These are phyloP conservation scores for Taiozyma onychis DNA, from an alignment of 1,139 yeast species.

Conservation along the genomic window DNA sequence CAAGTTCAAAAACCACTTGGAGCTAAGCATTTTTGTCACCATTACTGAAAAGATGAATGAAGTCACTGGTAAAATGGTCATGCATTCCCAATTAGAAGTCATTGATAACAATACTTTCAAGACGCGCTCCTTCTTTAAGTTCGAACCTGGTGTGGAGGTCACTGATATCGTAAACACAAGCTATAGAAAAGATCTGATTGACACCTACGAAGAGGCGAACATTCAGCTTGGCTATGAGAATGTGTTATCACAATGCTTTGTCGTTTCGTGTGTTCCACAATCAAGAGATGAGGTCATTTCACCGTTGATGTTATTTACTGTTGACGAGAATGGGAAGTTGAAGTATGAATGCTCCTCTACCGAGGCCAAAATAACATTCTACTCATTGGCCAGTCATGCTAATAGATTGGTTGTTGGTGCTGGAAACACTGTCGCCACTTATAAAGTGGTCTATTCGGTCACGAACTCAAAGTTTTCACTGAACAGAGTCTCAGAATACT, in stretches of 20 bases:
- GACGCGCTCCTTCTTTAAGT: slow-evolving; percentile 9
- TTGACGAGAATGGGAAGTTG: slow-evolving; percentile 20
- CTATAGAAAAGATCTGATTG: slow-evolving; percentile 16
- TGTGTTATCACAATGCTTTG: slow-evolving; percentile 22
- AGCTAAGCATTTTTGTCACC: slow-evolving; percentile 18
- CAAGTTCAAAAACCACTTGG: slow-evolving; percentile 18
- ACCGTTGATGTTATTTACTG: slow-evolving; percentile 18
- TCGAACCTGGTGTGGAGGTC: slow-evolving; percentile 19
- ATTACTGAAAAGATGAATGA: slow-evolving; percentile 5
- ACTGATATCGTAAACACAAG: slow-evolving; percentile 20
- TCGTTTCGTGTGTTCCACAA: slow-evolving; percentile 19
- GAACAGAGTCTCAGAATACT: slow-evolving; percentile 12
- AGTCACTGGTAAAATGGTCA: slow-evolving; percentile 2
- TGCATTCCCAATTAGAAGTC: slow-evolving; percentile 18
- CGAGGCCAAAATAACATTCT: slow-evolving; percentile 9
- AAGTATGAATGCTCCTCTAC: slow-evolving; percentile 16
- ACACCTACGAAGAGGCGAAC: slow-evolving; percentile 19
- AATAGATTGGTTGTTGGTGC: slow-evolving; percentile 21
- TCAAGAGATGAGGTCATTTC: slow-evolving; percentile 16
- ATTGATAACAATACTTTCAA: slow-evolving; percentile 21
- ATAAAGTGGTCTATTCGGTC: slow-evolving; percentile 18
- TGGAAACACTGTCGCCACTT: slow-evolving; percentile 19
- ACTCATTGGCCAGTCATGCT: slow-evolving; percentile 16
- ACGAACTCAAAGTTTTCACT: slow-evolving; percentile 20
- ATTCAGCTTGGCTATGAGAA: slow-evolving; percentile 19